Percentiles rank a stretch among this genome's conserved stretches.
Evolutionary conservation across 371 early-diverging fungal genomes (phyloP).

Genomic region (Mortierella sp.): DNA sequence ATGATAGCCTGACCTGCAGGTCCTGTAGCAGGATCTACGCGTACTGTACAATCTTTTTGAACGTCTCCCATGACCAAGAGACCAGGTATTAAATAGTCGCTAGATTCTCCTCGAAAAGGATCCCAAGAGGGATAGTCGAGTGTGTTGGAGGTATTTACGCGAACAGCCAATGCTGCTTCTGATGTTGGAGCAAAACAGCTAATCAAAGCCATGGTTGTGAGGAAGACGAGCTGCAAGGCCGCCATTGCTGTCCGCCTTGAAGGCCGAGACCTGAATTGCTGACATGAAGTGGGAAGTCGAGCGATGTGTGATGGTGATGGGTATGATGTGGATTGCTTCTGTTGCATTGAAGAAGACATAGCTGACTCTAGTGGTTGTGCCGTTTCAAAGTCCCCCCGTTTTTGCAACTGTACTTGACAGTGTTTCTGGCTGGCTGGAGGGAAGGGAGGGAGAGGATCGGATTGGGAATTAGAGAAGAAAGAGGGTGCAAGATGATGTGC

Average conservation of each 20-base stretch:
- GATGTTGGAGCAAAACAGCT: conserved; percentile 16
- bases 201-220: conserved; percentile 1
- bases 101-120: conserved; percentile 30
- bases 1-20: conserved; percentile 31
- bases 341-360: too few relatives aligned
- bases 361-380: too few relatives aligned
- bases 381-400: too few relatives aligned
- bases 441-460: background rate
- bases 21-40: conserved; percentile 13
- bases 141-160: conserved; percentile 2
- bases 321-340: too few relatives aligned
- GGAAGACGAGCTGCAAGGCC: background rate
- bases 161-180: conserved; percentile 36
- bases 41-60: conserved; percentile 27
- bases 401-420: too few relatives aligned
- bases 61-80: conserved; percentile 39
- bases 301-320: too few relatives aligned
- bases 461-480: background rate
- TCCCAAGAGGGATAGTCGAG: conserved; percentile 33
- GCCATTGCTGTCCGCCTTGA: background rate
- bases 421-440: too few relatives aligned
- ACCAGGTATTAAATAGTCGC: conserved; percentile 23
- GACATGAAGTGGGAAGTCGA: too few relatives aligned
- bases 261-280: too few relatives aligned
- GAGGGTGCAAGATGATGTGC: too few relatives aligned